Base-by-base conservation (phyloP, 441 rosid genomes). In the Raphanus hybrid region DNA sequence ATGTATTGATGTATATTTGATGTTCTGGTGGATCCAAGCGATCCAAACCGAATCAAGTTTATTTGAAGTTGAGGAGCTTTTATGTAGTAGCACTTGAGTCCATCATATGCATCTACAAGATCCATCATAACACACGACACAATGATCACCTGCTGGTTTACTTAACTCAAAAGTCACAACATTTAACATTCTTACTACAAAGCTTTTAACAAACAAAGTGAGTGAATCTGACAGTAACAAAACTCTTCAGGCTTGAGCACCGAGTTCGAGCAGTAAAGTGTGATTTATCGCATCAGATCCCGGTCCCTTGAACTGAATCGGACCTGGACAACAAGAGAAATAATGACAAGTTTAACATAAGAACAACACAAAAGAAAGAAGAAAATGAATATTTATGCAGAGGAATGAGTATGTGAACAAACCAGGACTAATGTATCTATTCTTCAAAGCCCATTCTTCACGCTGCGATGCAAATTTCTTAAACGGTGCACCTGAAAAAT, bases 401-500 rank as follows among this genome's bases (percentile, higher is more conserved):
- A 73, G 4, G 50, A 27, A 41, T 58, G 26, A n/a, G 55, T 65
- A n/a, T 32, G 35, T 61, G 32, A 77, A 85, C 93, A 43, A 72
- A 93, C 99, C 99, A 39, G 99, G 99, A 84, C 99, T 92, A 69
- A 35, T 81, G 78, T 93, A 96, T 57, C 86, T 82, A 78, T 96
- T 93, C 80, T 88, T 84, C 68, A 90, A 68, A 3, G 97, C 99
- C 97, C 98, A 96, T 78, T 93, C 93, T 11, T 92, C 90, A 6
- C 93, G 84, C 87, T 78, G 18, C 0, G 92, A 90, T 0, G 91
- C 92, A 71, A 88, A 96, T 72, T 89, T 96, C 87, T 84, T 89
- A 81, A 91, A 93, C 27, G 99, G 99, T 66, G 97, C 93, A 20
- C 97, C 99, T 95, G 87, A 76, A 39, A 26, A 29, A 4, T 29